Evolutionary conservation across 2,329 filamentous ascomycete species (phyloP).

Genomic region (Trichoderma atroviride): DNA sequence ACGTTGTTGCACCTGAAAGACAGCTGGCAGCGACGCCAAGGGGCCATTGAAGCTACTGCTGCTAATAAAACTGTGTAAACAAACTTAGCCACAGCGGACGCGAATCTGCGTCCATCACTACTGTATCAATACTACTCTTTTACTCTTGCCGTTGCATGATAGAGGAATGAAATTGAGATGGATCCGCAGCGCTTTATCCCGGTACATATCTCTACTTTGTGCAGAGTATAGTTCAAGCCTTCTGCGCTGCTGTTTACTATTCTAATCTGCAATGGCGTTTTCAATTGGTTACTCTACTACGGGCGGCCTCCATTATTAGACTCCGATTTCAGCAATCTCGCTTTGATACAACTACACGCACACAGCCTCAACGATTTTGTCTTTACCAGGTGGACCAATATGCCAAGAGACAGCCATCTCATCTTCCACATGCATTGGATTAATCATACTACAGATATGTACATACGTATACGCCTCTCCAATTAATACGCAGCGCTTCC

Average conservation of each 20-base stretch:
- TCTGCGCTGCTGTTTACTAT: background rate
- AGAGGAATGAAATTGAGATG: background rate
- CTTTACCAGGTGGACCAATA: background rate
- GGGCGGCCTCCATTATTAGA: conserved; percentile 20
- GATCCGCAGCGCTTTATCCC: background rate
- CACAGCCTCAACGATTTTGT: background rate
- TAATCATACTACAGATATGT: background rate
- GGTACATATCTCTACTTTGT: background rate
- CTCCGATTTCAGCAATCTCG: conserved; percentile 2
- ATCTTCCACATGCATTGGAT: background rate
- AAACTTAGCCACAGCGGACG: conserved; percentile 7
- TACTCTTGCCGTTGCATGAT: background rate
- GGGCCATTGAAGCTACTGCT: background rate
- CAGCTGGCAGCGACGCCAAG: background rate
- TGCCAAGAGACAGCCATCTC: background rate
- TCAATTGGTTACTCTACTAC: background rate
- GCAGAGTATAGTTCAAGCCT: background rate
- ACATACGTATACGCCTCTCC: background rate
- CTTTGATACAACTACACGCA: background rate
- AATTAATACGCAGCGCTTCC: background rate
- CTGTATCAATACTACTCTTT: background rate
- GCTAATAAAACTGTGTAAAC: background rate
- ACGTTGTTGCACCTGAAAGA: background rate
- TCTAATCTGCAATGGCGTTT: background rate
- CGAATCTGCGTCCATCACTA: background rate